Evolutionary conservation across 2,329 filamentous ascomycete species (phyloP), one percentile per base, ranked within the genome.

Genomic region (Dothiorella sarmentorum): DNA sequence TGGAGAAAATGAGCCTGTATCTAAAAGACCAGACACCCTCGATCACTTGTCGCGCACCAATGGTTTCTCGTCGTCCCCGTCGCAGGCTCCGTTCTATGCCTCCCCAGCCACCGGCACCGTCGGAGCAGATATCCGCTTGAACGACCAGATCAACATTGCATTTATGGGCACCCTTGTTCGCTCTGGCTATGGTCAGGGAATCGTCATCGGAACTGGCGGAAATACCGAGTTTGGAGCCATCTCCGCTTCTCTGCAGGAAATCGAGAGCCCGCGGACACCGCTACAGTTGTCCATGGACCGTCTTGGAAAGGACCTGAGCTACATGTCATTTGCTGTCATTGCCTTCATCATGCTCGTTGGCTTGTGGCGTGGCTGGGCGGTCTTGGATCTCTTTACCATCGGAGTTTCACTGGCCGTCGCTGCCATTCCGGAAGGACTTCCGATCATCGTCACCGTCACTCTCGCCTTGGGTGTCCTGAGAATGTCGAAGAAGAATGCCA

Each of bases 111-210:
- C 78, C 61, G 82, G 81, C 9, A 82, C 78, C 47, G 84, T 82
- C 64, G 85, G 80, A 61, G 84, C 83, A 26, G 86, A 89, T 64
- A 82, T 89, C 43, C 81, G 85, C 49, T 76, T 89, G 52, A 89
- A 89, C 62, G 87, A 89, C 56, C 85, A 87, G 66, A 89, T 88
- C 67, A 97, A 99, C 68, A 92, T 99, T 71, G 94, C 92, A 2
- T 97, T 97, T 72, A 97, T 99, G 92, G 94, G 94, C 26, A 99
- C 94, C 2, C 75, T 99, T 63, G 91, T 99, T 31, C 90, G 93
- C 64, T 97, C 93, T 33, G 94, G 94, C 10, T 88, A 99, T 68
- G 94, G 94, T 0, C 92, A 96, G 72, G 94, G 94, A 42, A 87
- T 99, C 64, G 94, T 99, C n/a, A 95, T 97, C 71, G 91, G 92